Evolutionary conservation across 176 grass and related monocot species (phyloP).

Genomic region (Elymus sibiricus): DNA sequence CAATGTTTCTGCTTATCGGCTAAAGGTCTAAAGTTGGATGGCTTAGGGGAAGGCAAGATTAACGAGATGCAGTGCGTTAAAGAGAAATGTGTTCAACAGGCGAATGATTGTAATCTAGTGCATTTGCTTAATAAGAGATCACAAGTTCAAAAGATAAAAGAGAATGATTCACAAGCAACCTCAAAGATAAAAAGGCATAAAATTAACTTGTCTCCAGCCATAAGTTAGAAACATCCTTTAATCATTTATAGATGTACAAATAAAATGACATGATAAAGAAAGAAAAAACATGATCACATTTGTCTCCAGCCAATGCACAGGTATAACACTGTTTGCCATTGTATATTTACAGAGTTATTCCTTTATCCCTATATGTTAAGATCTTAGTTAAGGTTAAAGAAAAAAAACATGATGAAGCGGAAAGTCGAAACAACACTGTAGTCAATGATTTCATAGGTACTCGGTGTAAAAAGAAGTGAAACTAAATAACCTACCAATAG

Average conservation of each 20-base stretch:
- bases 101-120: background rate
- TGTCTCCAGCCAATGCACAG: background rate
- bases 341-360: background rate
- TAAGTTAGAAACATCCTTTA: background rate
- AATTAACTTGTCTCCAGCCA: background rate
- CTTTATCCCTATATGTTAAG: background rate
- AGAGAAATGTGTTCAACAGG: background rate
- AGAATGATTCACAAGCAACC: background rate
- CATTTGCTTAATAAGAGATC: background rate
- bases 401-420: background rate
- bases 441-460: background rate
- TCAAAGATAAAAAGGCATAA: background rate
- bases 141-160: background rate
- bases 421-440: background rate
- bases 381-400: background rate
- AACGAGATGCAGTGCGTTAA: background rate
- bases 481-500: conserved; percentile 59
- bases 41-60: background rate
- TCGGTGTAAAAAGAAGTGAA: background rate
- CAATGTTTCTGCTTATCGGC: background rate
- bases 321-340: background rate
- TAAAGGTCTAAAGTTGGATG: background rate
- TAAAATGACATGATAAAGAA: background rate
- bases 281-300: too few species aligned
- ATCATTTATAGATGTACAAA: background rate